Base-by-base conservation (phyloP, 768 basidiomycete species). In the Mycena capillaripes region DNA sequence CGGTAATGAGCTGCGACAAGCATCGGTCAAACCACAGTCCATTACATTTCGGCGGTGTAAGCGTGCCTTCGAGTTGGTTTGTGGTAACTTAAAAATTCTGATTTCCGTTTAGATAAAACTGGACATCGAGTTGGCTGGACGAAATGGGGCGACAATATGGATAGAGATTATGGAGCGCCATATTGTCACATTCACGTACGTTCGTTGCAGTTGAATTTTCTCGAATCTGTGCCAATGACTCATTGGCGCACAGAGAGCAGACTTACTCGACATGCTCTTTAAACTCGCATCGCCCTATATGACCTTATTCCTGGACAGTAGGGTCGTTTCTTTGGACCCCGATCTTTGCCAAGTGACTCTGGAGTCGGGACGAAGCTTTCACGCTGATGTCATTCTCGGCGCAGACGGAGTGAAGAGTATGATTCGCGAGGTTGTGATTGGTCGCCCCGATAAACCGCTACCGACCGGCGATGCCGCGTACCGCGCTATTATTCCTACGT, bases 391-490 rank as follows among this genome's bases (percentile, higher is more conserved):
- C 32, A 80, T 88, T 25, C 83, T 89, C 17, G 88, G 87, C 5
- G 86, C 86, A 0, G 87, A 89, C 67, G 88, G 88, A 6, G 80
- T 86, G 29, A 89, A 88, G 81, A 90, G 90, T 73, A 74, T 80
- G 25, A 73, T 89, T 4, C 87, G 88, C 2, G 79, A 87, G 75
- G 81, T 87, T 40, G 84, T 88, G 29, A 85, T 91, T 21, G 86
- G 89, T 0, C 80, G 79, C 0, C 84, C 86, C 58, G 83, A 84
- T 36, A 56, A 61, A 29, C 83, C 87, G 0, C 84, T 85, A 0
- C 83, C 88, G 3, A 92, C 92, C 0, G 92, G 91, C 0, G 91
- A 93, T 74, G 88, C 89, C 0, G 91, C 90, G 0, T 92, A 90
- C 75, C 86, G 91, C 62, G 89, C 89, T 12, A 82, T 87, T 34